A percentile compares a stretch with the other conserved stretches of the same genome.
Evolutionary conservation across 1,139 yeast species (phyloP).

Genomic region (Ogataea hybrid): DNA sequence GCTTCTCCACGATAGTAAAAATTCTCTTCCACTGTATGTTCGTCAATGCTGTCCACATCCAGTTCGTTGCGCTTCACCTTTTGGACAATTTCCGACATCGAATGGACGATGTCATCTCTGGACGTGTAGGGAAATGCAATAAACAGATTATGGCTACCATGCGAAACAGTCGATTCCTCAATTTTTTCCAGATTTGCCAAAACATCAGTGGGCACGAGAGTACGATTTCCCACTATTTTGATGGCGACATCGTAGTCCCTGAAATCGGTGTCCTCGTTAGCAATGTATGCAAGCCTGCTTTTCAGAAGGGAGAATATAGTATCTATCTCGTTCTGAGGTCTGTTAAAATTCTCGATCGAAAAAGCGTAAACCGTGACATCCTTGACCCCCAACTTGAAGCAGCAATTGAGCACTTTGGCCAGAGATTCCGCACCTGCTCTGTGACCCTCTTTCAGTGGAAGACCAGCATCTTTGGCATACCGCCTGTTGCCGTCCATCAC

Average conservation of each 20-base stretch:
- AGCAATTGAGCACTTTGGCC: conserved; percentile 41
- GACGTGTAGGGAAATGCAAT: conserved; percentile 60
- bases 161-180: conserved; percentile 39
- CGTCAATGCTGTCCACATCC: conserved; percentile 32
- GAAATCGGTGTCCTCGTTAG: conserved; percentile 26
- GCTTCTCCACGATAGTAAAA: conserved; percentile 47
- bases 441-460: conserved; percentile 51
- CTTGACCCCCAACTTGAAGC: conserved; percentile 45
- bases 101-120: conserved; percentile 52
- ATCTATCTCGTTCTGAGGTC: conserved; percentile 51
- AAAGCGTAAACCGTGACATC: conserved; percentile 56
- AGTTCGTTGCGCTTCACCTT: conserved; percentile 31
- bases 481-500: conserved; percentile 63
- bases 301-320: conserved; percentile 47
- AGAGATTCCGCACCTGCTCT: conserved; percentile 52
- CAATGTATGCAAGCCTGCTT: conserved; percentile 31
- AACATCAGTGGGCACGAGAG: conserved; percentile 46
- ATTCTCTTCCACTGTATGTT: conserved; percentile 36
- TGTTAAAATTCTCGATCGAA: conserved; percentile 55
- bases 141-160: conserved; percentile 38
- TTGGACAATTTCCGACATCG: conserved; percentile 36
- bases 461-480: conserved; percentile 43
- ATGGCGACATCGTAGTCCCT: conserved; percentile 35
- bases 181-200: conserved; percentile 42
- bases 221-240: conserved; percentile 47